Evolutionary conservation across 2,329 filamentous ascomycete genomes (phyloP).

Genomic region (Hymenoscyphus albidus): DNA sequence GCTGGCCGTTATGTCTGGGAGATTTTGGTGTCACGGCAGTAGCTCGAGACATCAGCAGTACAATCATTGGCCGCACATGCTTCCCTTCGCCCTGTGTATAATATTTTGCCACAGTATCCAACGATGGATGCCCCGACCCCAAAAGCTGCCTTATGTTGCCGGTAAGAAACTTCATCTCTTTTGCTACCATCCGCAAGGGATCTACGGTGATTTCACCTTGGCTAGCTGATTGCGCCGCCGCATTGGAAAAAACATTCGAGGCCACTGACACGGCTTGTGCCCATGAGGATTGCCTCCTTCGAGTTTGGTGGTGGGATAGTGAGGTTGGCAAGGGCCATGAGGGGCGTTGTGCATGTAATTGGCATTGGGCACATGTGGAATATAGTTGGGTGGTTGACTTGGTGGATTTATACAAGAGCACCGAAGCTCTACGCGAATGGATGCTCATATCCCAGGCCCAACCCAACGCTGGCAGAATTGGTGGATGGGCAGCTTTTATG

Average conservation of each 20-base stretch:
- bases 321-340: slow-evolving; percentile 15
- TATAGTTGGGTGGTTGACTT: slow-evolving; percentile 36
- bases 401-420: slow-evolving; percentile 40
- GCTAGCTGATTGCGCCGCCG: slow-evolving; percentile 53
- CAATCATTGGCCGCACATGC: slow-evolving; percentile 89
- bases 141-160: slow-evolving; percentile 92
- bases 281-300: slow-evolving; percentile 62
- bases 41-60: slow-evolving; percentile 93
- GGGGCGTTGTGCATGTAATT: slow-evolving; percentile 25
- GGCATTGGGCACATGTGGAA: slow-evolving; percentile 41
- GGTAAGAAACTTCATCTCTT: slow-evolving; percentile 94
- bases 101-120: slow-evolving; percentile 96
- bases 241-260: slow-evolving; percentile 67
- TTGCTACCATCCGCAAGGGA: slow-evolving; percentile 83
- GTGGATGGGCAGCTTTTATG: neutral
- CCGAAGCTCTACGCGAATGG: slow-evolving; percentile 47
- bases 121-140: slow-evolving; percentile 87
- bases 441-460: slow-evolving; percentile 46
- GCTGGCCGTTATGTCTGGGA: slow-evolving; percentile 40
- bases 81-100: slow-evolving; percentile 97
- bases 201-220: slow-evolving; percentile 73
- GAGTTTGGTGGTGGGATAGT: slow-evolving; percentile 37
- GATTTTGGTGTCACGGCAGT: slow-evolving; percentile 73
- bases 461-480: neutral
- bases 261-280: slow-evolving; percentile 69